Conservation (phyloP, 148 eudicot species). For the Rhododendron henanense region DNA sequence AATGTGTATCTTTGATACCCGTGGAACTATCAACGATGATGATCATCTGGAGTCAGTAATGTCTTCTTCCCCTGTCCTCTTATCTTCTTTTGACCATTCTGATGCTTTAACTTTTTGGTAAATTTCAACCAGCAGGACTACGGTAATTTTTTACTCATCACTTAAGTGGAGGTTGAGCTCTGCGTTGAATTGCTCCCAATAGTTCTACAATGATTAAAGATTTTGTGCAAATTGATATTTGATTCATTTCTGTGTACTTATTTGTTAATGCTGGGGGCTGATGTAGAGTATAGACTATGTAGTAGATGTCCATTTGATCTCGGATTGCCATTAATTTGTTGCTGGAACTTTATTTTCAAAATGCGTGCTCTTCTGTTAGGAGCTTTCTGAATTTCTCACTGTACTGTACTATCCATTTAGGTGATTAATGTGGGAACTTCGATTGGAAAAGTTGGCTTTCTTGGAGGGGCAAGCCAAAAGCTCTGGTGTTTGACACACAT, state of each 20-base stretch:
- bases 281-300: not conserved
- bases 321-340: not conserved
- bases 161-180: not conserved
- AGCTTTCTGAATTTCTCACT: not conserved
- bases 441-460: slow-evolving; percentile 81
- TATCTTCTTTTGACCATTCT: not conserved
- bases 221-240: not conserved
- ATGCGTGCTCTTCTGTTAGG: not conserved
- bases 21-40: slow-evolving; percentile 78
- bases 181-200: not conserved
- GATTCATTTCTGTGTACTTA: not conserved
- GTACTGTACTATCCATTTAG: slow-evolving; percentile 28
- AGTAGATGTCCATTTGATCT: not conserved
- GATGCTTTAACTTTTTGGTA: not conserved
- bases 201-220: not conserved
- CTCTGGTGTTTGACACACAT: slow-evolving; percentile 93
- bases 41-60: slow-evolving; percentile 77
- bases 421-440: slow-evolving; percentile 93
- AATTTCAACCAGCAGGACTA: not conserved
- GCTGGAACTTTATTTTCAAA: not conserved
- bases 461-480: slow-evolving; percentile 59
- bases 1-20: slow-evolving; percentile 82
- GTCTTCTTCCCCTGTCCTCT: not conserved
- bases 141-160: not conserved
- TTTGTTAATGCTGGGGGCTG: not conserved